These are phyloP conservation scores for Lachancea nothofagi DNA, from an alignment of 805 yeast species.

Conservation along the genomic window DNA sequence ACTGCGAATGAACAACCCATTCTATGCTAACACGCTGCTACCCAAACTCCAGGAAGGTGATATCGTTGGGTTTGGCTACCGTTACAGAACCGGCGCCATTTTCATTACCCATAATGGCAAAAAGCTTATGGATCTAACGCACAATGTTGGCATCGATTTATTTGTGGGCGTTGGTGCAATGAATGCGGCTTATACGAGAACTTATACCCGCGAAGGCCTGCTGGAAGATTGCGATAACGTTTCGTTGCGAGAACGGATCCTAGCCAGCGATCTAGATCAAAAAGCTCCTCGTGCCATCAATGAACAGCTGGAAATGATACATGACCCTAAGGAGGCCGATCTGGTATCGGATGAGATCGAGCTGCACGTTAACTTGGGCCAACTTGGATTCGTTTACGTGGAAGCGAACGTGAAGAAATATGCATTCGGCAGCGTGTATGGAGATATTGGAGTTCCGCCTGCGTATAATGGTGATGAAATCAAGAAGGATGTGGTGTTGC, in stretches of 20 bases:
- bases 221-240: conserved; percentile 34
- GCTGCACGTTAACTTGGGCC: conserved; percentile 68
- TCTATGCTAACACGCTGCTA: conserved; percentile 37
- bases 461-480: conserved; percentile 38
- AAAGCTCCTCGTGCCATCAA: conserved; percentile 15
- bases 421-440: conserved; percentile 54
- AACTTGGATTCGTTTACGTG: conserved; percentile 70
- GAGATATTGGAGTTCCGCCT: conserved; percentile 43
- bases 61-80: conserved; percentile 86
- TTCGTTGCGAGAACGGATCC: conserved; percentile 22
- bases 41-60: conserved; percentile 68
- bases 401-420: conserved; percentile 82
- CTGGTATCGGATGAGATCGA: conserved; percentile 30
- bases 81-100: conserved; percentile 73
- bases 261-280: conserved; percentile 20
- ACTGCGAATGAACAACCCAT: conserved; percentile 60
- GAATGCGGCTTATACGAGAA: conserved; percentile 35
- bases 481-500: conserved; percentile 50
- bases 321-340: conserved; percentile 19
- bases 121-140: conserved; percentile 74
- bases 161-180: conserved; percentile 38
- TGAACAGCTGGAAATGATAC: conserved; percentile 17
- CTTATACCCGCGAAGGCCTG: conserved; percentile 33
- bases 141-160: conserved; percentile 49
- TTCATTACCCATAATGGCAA: conserved; percentile 95